phyloP scores from a whole-genome alignment of 768 basidiomycete species.

The Strobilomyces confusus region DNA sequence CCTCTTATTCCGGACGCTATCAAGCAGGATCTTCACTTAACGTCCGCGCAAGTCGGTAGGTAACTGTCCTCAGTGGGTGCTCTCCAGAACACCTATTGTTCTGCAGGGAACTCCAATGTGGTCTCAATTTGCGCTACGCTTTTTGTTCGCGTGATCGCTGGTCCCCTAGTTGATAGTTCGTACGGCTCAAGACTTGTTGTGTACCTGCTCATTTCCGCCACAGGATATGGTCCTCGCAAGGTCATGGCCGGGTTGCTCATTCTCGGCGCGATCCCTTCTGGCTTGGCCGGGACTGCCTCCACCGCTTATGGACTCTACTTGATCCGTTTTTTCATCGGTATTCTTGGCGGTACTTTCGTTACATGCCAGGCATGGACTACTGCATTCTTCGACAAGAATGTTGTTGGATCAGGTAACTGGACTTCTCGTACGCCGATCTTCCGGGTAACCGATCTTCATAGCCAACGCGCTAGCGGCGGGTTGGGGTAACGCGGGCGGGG shows the following conservation, averaged over 20 bases:
- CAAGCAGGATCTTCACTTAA: conserved; percentile 47
- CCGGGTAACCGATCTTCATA: background rate
- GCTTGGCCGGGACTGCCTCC: conserved; percentile 30
- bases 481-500: conserved; percentile 5
- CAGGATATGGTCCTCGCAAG: conserved; percentile 8
- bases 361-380: conserved; percentile 62
- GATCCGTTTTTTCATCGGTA: conserved; percentile 56
- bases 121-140: conserved; percentile 46
- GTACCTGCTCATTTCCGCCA: background rate
- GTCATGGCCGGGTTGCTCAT: conserved; percentile 6
- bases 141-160: conserved; percentile 42
- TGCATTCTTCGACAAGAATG: conserved; percentile 51
- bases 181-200: background rate
- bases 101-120: conserved; percentile 45
- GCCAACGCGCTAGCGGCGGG: conserved; percentile 4
- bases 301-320: conserved; percentile 38
- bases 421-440: background rate
- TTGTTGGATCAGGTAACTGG: conserved; percentile 35
- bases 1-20: conserved; percentile 57
- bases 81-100: background rate
- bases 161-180: conserved; percentile 47
- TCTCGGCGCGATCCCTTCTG: conserved; percentile 7
- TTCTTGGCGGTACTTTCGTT: conserved; percentile 59
- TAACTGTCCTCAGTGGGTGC: background rate
- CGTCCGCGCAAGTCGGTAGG: conserved; percentile 40